Percentiles rank a stretch among this genome's conserved stretches.
Evolutionary conservation across 2,329 filamentous ascomycete species (phyloP).

Genomic region (Fusarium liriodendri): DNA sequence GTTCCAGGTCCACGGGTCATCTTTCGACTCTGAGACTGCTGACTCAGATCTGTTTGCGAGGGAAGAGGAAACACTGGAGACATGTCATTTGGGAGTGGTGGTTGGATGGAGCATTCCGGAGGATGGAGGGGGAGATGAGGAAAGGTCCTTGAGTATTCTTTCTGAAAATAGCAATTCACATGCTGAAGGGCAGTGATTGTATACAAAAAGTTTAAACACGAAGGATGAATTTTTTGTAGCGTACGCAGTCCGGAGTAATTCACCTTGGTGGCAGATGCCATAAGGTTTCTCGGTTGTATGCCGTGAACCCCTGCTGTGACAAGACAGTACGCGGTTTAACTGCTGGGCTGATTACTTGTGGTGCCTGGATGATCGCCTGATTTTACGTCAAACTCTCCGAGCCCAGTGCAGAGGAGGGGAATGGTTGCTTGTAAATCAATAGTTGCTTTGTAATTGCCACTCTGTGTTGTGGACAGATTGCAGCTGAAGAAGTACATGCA

Average conservation of each 20-base stretch:
- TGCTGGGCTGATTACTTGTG: background rate
- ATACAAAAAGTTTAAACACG: background rate
- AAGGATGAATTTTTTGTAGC: background rate
- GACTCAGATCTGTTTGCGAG: background rate
- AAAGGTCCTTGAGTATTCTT: background rate
- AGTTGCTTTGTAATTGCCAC: slow-evolving; percentile 22
- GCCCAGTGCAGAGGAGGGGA: background rate
- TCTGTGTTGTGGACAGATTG: slow-evolving; percentile 33
- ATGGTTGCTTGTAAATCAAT: slow-evolving; percentile 31
- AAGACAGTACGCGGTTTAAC: background rate
- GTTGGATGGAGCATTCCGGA: slow-evolving; percentile 16
- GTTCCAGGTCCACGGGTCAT: slow-evolving; percentile 18
- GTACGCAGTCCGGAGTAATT: too few relatives aligned
- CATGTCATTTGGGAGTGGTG: slow-evolving; percentile 19
- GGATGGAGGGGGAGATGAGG: background rate
- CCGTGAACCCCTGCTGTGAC: background rate
- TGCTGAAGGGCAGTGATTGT: background rate
- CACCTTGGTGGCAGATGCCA: background rate
- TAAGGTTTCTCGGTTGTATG: background rate
- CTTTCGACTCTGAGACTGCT: slow-evolving; percentile 15
- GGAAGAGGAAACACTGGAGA: background rate
- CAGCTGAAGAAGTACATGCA: slow-evolving; percentile 1
- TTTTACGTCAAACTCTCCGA: slow-evolving; percentile 15
- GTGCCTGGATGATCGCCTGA: slow-evolving; percentile 14
- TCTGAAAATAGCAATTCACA: background rate